A percentile compares a stretch with the other conserved stretches of the same genome.
These are phyloP conservation scores for Uncinocarpus reesii DNA, from an alignment of 2,329 filamentous ascomycete genomes.

Conservation along the genomic window DNA sequence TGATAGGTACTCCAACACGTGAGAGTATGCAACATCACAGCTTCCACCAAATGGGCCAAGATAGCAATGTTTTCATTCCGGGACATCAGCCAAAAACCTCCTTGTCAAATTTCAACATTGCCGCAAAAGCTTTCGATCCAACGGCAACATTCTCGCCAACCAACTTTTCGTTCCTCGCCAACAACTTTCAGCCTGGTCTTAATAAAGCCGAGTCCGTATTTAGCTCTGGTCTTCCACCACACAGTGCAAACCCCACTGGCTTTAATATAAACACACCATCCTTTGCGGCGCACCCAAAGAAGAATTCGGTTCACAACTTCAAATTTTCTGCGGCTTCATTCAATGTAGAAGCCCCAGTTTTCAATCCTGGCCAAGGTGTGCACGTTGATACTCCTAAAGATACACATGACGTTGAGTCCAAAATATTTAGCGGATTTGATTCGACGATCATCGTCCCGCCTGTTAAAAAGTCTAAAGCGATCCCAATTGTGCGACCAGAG, in stretches of 20 bases:
- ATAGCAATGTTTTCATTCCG: conserved; percentile 27
- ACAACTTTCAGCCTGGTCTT: conserved; percentile 34
- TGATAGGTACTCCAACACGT: conserved; percentile 44
- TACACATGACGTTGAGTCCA: conserved; percentile 19
- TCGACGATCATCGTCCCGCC: conserved; percentile 54
- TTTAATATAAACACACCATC: conserved; percentile 61
- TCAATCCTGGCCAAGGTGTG: conserved; percentile 49
- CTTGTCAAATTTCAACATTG: conserved; percentile 72
- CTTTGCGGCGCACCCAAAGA: conserved; percentile 50
- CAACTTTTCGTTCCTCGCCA: conserved; percentile 35
- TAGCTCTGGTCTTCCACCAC: conserved; percentile 22
- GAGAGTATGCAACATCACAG: conserved; percentile 8
- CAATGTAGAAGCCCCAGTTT: conserved; percentile 64
- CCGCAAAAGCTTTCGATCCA: conserved; percentile 75
- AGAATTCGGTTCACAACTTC: conserved; percentile 36
- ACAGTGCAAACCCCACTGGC: conserved; percentile 33
- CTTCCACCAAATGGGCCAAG: not conserved
- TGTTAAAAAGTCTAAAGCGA: conserved; percentile 65
- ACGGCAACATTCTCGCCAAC: conserved; percentile 39
- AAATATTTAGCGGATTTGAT: conserved; percentile 60
- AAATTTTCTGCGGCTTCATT: conserved; percentile 61
- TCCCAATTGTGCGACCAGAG: conserved; percentile 65
- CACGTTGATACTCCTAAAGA: conserved; percentile 19
- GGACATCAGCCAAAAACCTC: conserved; percentile 60
- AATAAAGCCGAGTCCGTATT: conserved; percentile 25